Evolutionary conservation across 2,329 filamentous ascomycete species (phyloP).

Genomic region (Phaeosphaeriaceae sp.): DNA sequence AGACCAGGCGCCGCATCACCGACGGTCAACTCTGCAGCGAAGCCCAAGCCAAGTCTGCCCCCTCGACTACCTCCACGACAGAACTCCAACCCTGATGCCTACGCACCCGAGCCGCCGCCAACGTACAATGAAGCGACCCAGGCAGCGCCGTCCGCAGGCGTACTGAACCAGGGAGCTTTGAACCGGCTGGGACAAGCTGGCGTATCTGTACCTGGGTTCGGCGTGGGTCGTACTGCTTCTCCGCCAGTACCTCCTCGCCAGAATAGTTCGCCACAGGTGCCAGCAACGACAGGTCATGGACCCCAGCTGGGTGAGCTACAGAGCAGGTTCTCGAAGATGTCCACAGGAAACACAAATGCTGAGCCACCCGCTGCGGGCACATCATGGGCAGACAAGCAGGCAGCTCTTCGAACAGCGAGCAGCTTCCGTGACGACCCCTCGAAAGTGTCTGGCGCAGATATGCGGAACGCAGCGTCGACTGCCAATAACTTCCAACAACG

Average conservation of each 20-base stretch:
- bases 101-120: slow-evolving; percentile 55
- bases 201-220: slow-evolving; percentile 78
- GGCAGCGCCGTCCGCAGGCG: slow-evolving; percentile 41
- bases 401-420: slow-evolving; percentile 67
- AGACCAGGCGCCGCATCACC: slow-evolving; percentile 43
- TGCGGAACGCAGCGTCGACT: slow-evolving; percentile 64
- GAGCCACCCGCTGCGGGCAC: slow-evolving; percentile 58
- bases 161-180: slow-evolving; percentile 66
- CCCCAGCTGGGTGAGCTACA: slow-evolving; percentile 71
- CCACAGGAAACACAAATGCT: slow-evolving; percentile 41
- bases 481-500: slow-evolving; percentile 73
- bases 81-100: slow-evolving; percentile 58
- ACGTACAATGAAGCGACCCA: slow-evolving; percentile 55
- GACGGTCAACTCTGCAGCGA: slow-evolving; percentile 37
- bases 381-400: slow-evolving; percentile 68
- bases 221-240: slow-evolving; percentile 65
- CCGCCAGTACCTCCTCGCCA: slow-evolving; percentile 48
- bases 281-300: slow-evolving; percentile 24
- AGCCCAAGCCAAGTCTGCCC: slow-evolving; percentile 63
- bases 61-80: slow-evolving; percentile 76
- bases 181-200: slow-evolving; percentile 74
- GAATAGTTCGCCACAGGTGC: not conserved
- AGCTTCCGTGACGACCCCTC: slow-evolving; percentile 67
- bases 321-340: slow-evolving; percentile 64
- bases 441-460: slow-evolving; percentile 66